A percentile compares a stretch with the other conserved stretches of the same genome.
These are phyloP conservation scores for Hordeum marinum DNA, from an alignment of 176 grass and related monocot genomes.

Conservation along the genomic window DNA sequence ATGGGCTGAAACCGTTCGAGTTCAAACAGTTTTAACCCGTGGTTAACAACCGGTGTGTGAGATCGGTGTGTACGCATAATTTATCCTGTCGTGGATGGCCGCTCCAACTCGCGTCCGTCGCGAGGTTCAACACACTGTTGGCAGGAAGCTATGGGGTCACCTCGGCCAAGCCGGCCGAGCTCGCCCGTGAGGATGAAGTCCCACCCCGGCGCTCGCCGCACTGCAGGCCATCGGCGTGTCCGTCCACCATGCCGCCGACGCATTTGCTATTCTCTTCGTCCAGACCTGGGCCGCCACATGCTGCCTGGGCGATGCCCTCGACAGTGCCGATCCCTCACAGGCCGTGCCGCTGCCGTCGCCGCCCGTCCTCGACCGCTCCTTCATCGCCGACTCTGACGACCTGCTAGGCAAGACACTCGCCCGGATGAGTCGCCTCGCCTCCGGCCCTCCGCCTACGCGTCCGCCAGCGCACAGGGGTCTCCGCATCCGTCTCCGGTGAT, in stretches of 20 bases:
- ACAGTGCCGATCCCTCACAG: no score
- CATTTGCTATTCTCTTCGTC: constrained; percentile 34
- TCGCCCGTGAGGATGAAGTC: no score
- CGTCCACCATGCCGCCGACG: background rate
- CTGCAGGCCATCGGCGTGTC: background rate
- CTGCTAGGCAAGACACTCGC: constrained; percentile 31
- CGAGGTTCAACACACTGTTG: no score
- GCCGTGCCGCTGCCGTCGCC: background rate
- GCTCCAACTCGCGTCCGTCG: no score
- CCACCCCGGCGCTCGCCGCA: background rate
- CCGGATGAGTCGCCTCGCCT: constrained; percentile 27
- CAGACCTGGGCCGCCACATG: constrained; percentile 42
- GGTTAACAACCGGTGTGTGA: background rate
- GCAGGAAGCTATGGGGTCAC: no score
- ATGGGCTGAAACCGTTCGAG: background rate
- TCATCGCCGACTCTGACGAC: constrained; percentile 34
- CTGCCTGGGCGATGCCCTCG: background rate
- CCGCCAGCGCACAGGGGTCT: background rate
- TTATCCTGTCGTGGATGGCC: background rate
- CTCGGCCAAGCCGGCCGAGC: no score
- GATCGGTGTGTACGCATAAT: background rate
- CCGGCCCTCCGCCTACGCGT: no score
- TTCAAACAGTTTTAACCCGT: background rate
- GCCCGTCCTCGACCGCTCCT: constrained; percentile 14
- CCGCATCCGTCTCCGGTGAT: background rate